Percentiles rank a stretch among this genome's conserved stretches.
Evolutionary conservation across 148 eudicot species (phyloP).

Genomic region (Vaccinium myrtillus): DNA sequence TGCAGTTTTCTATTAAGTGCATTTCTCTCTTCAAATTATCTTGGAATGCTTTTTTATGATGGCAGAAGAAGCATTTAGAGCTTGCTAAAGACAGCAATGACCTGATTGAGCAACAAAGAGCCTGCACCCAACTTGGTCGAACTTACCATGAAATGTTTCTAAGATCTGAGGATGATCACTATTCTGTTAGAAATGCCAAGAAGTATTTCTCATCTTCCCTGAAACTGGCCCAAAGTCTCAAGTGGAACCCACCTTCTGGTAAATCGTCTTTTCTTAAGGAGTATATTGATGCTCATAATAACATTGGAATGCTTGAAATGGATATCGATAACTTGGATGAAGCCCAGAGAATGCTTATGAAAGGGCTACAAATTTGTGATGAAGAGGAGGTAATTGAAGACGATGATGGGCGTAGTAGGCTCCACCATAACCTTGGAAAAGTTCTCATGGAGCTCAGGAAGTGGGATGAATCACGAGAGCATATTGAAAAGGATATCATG

Average conservation of each 20-base stretch:
- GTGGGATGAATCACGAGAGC: conserved; percentile 68
- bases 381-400: conserved; percentile 77
- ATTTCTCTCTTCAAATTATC: background rate
- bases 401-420: conserved; percentile 81
- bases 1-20: background rate
- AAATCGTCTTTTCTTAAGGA: conserved; percentile 69
- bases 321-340: conserved; percentile 85
- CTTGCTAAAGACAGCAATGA: conserved; percentile 73
- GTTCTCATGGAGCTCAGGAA: conserved; percentile 69
- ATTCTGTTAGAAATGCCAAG: conserved; percentile 75
- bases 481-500: conserved; percentile 68
- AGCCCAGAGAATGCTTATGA: conserved; percentile 62
- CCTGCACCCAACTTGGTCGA: conserved; percentile 93
- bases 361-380: conserved; percentile 78
- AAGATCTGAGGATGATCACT: conserved; percentile 57
- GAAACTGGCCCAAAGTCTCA: conserved; percentile 65
- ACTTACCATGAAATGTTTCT: conserved; percentile 85
- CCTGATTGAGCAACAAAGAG: conserved; percentile 93
- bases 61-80: conserved; percentile 83
- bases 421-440: conserved; percentile 91
- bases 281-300: conserved; percentile 91
- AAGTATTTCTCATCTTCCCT: conserved; percentile 71
- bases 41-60: background rate
- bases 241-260: conserved; percentile 49
- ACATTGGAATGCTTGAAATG: conserved; percentile 87